Percentiles rank a stretch among this genome's conserved stretches.
Evolutionary conservation across 768 basidiomycete genomes (phyloP).

Genomic region (Neoboletus subvelutipes): DNA sequence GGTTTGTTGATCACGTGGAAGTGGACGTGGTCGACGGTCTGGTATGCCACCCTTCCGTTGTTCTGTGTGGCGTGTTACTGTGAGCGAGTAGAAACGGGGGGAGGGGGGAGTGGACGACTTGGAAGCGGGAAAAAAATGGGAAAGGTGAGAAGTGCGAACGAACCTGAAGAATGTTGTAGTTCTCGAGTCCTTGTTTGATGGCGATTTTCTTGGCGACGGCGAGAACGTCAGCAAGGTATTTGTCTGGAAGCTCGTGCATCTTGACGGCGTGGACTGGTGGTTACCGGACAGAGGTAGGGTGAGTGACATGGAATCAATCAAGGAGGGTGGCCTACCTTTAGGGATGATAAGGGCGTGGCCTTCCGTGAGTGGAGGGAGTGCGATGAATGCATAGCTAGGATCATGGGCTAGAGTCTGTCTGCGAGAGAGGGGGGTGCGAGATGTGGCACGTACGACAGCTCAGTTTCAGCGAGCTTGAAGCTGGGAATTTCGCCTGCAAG

Average conservation of each 20-base stretch:
- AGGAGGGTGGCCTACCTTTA: slow-evolving; percentile 57
- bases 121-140: neutral
- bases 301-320: neutral
- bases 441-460: slow-evolving; percentile 54
- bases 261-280: slow-evolving; percentile 78
- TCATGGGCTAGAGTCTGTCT: neutral
- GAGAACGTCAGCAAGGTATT: slow-evolving; percentile 72
- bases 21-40: slow-evolving; percentile 82
- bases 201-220: slow-evolving; percentile 85
- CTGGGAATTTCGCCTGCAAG: slow-evolving; percentile 81
- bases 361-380: slow-evolving; percentile 81
- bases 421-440: neutral
- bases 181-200: slow-evolving; percentile 57
- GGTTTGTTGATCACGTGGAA: slow-evolving; percentile 95
- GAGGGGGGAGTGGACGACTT: neutral
- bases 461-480: slow-evolving; percentile 77
- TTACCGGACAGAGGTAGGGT: neutral
- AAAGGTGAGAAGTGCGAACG: neutral
- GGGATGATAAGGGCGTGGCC: slow-evolving; percentile 92
- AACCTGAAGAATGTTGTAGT: slow-evolving; percentile 86
- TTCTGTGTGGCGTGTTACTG: slow-evolving; percentile 42
- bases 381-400: slow-evolving; percentile 79
- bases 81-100: neutral
- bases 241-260: slow-evolving; percentile 84
- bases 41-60: slow-evolving; percentile 64